Conservation (phyloP, 2,329 filamentous ascomycete genomes). For the Fusarium buharicum region DNA sequence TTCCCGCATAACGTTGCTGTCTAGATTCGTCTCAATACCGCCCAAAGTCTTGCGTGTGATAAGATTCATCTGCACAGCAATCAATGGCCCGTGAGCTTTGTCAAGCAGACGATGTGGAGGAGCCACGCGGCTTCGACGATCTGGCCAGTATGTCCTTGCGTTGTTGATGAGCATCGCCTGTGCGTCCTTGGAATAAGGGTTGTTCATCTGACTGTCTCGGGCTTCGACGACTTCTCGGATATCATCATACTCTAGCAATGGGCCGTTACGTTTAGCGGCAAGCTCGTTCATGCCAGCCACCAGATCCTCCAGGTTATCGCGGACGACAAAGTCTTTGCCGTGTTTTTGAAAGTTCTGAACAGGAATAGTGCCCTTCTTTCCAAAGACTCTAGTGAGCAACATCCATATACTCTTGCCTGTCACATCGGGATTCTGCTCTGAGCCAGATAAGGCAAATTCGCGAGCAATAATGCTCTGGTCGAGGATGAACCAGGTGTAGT, state of each 20-base stretch:
- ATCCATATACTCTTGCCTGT: constrained; percentile 67
- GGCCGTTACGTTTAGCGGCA: constrained; percentile 57
- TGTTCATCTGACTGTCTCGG: constrained; percentile 66
- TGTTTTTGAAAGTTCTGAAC: constrained; percentile 69
- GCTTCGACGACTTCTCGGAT: constrained; percentile 61
- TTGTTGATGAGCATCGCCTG: constrained; percentile 71
- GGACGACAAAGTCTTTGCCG: constrained; percentile 68
- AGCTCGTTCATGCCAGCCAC: constrained; percentile 69
- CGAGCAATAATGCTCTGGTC: constrained; percentile 68
- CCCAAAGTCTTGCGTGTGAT: constrained; percentile 70
- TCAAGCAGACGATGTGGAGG: constrained; percentile 65
- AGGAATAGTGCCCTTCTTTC: constrained; percentile 61
- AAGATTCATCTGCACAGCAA: constrained; percentile 69
- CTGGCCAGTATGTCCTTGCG: constrained; percentile 65
- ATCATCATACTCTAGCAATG: constrained; percentile 56
- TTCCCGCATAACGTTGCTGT: constrained; percentile 64
- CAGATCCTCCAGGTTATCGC: constrained; percentile 65
- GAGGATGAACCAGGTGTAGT: constrained; percentile 72
- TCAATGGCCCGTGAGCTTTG: constrained; percentile 65
- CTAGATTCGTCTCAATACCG: constrained; percentile 68
- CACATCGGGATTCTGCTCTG: constrained; percentile 71
- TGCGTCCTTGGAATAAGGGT: constrained; percentile 67
- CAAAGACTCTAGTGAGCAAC: constrained; percentile 62
- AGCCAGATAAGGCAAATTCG: constrained; percentile 70
- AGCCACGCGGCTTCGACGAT: constrained; percentile 62